Evolutionary conservation across 1,139 yeast species (phyloP), one percentile per base, ranked within the genome.

Genomic region (Yarrowia galli): DNA sequence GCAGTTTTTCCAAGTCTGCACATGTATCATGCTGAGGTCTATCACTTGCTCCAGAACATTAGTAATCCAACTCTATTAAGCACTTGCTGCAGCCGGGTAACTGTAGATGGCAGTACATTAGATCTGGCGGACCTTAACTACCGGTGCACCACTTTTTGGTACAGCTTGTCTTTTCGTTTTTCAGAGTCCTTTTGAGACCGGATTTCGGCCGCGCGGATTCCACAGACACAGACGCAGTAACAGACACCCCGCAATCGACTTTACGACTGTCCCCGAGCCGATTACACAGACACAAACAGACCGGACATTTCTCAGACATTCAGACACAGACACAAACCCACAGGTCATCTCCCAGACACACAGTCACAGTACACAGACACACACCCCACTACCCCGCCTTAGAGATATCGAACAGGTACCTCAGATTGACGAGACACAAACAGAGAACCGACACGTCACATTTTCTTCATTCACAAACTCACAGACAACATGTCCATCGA

Each of bases 61-160:
- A 48, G 23, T 48, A 48, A 48, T 28, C 53, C 20, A 51, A 51
- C 58, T 51, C 58, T 51, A 51, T 8, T 2, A n/a, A 20, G 9
- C 58, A 20, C 15, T 35, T 51, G 58, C 58, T 51, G 58, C 58
- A 51, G 58, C 58, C 58, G 58, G 58, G 58, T 51, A 51, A 51
- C 58, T 36, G 42, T 42, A 51, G 13, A n/a, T 48, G 36, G 20
- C 38, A 28, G 36, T 48, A 48, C 53, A 10, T 23, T 28, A 48
- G 53, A 48, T 48, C 53, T 48, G 38, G 22, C 51, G n/a, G 53
- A 15, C 38, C 36, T n/a, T 46, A 42, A 43, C 48, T n/a, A 23
- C 51, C 18, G 13, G 35, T 16, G 13, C 51, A 46, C 20, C 51
- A 46, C 48, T 23, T 23, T 43, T 46, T 46, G 51, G 51, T 23